Evolutionary conservation across 176 grass and related monocot species (phyloP), one percentile per base, ranked within the genome.

Genomic region (Phragmites australis): DNA sequence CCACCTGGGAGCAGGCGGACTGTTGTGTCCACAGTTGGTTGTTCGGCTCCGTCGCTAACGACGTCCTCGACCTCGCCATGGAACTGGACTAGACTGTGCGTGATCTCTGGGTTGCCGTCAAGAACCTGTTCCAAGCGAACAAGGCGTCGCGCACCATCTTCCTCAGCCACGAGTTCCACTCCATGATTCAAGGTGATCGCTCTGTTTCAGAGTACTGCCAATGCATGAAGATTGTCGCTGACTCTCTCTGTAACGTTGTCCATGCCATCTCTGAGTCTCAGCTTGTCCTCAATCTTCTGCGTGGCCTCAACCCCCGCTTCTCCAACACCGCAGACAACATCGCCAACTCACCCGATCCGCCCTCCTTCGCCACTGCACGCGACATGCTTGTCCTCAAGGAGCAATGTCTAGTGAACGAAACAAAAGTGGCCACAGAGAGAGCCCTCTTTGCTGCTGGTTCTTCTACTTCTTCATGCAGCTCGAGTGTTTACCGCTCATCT

Each of bases 381-480:
- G 55, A 55, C 12, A 74, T 56, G 71, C 71, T 74, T 0, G 0
- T 22, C 6, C 50, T 74, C 71, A 74, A 74, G 51, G 71, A 74
- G 8, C 21, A 55, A 0, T 0, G 71, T 0, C 1, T 56, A 0
- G 34, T 6, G 6, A 15, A 14, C 2, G 31, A 23, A 3, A 12
- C 11, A 0, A 74, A 74, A 4, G 32, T 25, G 3, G 2, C 12
- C 2, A 5, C 27, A 26, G 27, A 26, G 0, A 41, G 2, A 0
- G 21, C 71, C 0, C 21, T 26, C 34, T 37, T 37, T 5, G 21
- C 4, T 0, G 45, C 6, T 0, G 34, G 34, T 37, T 2, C 11
- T 3, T 0, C 3, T 0, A 0, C 12, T 1, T 0, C 32, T 2
- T 41, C 21, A 12, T 13, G 11, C 1, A 1, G 34, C 21, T 5